phyloP scores from a whole-genome alignment of 2,329 filamentous ascomycete genomes.

The Arthrobotrys conoides region DNA sequence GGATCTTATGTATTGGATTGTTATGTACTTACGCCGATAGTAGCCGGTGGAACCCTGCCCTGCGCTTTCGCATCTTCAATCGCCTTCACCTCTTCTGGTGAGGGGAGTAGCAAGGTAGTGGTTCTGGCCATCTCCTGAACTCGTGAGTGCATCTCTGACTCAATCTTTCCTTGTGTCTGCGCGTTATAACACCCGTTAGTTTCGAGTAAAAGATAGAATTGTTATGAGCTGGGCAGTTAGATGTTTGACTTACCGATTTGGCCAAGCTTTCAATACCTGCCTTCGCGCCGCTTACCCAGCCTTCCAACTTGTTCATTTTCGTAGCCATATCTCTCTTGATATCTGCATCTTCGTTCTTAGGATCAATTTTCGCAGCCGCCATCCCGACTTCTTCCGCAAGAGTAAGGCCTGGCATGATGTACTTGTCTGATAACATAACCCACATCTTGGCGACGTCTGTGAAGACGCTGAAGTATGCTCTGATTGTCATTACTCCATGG shows the following conservation, averaged over 20 bases:
- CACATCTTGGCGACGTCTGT: constrained; percentile 6
- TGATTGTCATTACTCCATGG: not conserved
- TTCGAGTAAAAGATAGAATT: too few relatives aligned
- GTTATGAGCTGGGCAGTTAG: not conserved
- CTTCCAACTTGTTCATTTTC: not conserved
- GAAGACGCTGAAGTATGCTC: not conserved
- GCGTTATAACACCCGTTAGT: not conserved
- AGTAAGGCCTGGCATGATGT: not conserved
- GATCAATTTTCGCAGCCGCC: too few relatives aligned
- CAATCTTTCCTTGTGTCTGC: not conserved
- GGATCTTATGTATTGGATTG: too few relatives aligned
- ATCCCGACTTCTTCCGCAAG: not conserved
- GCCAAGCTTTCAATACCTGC: not conserved
- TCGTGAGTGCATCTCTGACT: not conserved
- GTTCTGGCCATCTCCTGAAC: not conserved
- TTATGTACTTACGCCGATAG: not conserved
- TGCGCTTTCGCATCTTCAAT: not conserved
- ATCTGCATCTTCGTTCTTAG: too few relatives aligned
- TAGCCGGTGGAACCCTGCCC: not conserved
- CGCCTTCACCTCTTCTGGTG: not conserved
- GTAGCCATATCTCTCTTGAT: not conserved
- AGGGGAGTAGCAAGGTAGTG: not conserved
- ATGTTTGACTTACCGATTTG: not conserved
- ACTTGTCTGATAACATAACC: not conserved
- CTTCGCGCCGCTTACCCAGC: not conserved